Evolutionary conservation across 495 filamentous ascomycete species (phyloP).

Genomic region (Trichoderma orchidacearum): DNA sequence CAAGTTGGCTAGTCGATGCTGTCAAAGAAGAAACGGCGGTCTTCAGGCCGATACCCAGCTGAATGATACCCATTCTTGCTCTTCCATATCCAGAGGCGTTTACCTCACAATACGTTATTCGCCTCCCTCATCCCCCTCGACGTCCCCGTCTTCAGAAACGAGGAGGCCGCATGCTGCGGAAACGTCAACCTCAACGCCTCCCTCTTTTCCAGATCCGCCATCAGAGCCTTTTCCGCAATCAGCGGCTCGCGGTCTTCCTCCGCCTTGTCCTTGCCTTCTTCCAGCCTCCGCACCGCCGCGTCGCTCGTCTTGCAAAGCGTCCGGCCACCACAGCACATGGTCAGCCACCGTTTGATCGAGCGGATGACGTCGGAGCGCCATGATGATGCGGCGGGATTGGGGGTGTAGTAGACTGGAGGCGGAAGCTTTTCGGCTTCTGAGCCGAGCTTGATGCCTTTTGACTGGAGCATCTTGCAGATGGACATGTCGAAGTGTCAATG

Average conservation of each 20-base stretch:
- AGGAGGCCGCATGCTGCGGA: conserved; percentile 25
- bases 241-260: background rate
- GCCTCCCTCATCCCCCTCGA: conserved; percentile 18
- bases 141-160: conserved; percentile 28
- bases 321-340: background rate
- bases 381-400: background rate
- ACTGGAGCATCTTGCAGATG: background rate
- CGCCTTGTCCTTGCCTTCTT: background rate
- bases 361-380: background rate
- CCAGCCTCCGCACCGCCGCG: background rate
- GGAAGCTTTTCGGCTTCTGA: background rate
- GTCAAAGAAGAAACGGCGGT: too few species aligned
- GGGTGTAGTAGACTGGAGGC: background rate
- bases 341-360: background rate
- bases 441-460: background rate
- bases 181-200: background rate
- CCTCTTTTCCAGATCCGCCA: too few species aligned
- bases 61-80: background rate
- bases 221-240: background rate
- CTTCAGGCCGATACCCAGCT: background rate
- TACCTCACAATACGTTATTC: conserved; percentile 20
- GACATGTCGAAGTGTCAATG: background rate
- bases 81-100: background rate
- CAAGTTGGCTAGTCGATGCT: too few species aligned
- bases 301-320: background rate